A percentile compares a stretch with the other conserved stretches of the same genome.
Conservation (phyloP, 345 rosid genomes). For the Arabidopsis suecica region DNA sequence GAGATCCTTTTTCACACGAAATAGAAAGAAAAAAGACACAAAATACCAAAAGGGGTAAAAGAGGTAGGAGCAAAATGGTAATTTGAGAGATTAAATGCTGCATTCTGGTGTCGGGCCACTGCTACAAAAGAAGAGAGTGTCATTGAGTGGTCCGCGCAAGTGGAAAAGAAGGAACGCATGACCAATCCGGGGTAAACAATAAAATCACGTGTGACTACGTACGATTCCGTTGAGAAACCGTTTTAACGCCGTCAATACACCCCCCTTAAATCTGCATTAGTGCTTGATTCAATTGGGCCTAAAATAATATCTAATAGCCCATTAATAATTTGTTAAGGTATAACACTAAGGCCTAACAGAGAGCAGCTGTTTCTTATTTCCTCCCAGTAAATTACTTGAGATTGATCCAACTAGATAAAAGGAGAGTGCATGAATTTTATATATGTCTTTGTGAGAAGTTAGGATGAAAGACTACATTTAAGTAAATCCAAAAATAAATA, state of each 20-base stretch:
- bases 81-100: background rate
- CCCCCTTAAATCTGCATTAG: slow-evolving; percentile 2
- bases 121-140: background rate
- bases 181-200: slow-evolving; percentile 20
- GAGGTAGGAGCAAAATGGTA: background rate
- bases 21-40: background rate
- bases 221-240: background rate
- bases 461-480: background rate
- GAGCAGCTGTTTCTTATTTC: background rate
- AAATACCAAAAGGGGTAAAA: background rate
- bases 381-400: background rate
- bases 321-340: background rate
- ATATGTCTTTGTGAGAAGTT: background rate
- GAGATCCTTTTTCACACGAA: background rate
- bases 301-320: background rate
- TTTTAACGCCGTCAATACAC: slow-evolving; percentile 23
- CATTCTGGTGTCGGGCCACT: background rate
- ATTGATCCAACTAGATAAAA: background rate
- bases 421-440: background rate
- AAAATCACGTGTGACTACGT: slow-evolving; percentile 19
- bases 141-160: slow-evolving; percentile 25
- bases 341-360: background rate
- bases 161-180: slow-evolving; percentile 18
- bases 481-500: too few species aligned
- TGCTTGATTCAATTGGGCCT: background rate